These are phyloP conservation scores for Coemansia sp. DNA, from an alignment of 371 early-diverging fungal species.

Conservation along the genomic window DNA sequence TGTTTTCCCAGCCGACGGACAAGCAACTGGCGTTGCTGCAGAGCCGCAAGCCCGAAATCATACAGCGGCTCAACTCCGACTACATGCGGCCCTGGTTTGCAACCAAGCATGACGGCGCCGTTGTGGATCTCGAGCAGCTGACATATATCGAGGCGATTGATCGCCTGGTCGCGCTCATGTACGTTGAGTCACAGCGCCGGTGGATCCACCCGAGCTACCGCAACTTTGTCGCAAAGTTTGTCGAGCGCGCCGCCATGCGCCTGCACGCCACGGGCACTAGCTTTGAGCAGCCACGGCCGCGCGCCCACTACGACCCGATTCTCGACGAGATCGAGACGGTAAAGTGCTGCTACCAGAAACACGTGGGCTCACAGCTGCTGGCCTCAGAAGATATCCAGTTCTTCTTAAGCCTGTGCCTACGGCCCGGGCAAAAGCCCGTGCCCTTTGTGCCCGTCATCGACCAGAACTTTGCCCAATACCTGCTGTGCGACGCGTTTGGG, in stretches of 20 bases:
- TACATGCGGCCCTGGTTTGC: conserved; percentile 86
- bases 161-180: conserved; percentile 81
- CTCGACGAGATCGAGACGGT: conserved; percentile 70
- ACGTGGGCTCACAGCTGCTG: conserved; percentile 71
- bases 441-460: conserved; percentile 93
- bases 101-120: conserved; percentile 66
- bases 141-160: conserved; percentile 86
- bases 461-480: conserved; percentile 90
- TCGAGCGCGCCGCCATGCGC: conserved; percentile 86
- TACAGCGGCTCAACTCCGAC: conserved; percentile 84
- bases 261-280: conserved; percentile 67
- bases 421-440: conserved; percentile 90
- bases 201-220: conserved; percentile 86
- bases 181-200: conserved; percentile 67
- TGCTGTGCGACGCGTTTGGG: conserved; percentile 94
- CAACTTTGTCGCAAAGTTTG: conserved; percentile 81
- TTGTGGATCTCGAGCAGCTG: conserved; percentile 82
- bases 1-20: conserved; percentile 83
- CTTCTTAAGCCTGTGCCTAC: conserved; percentile 78
- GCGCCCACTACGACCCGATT: conserved; percentile 66
- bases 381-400: conserved; percentile 90
- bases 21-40: conserved; percentile 75
- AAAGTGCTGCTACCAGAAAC: conserved; percentile 69
- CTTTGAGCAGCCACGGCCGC: conserved; percentile 68
- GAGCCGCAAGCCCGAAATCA: conserved; percentile 85